phyloP scores from a whole-genome alignment of 345 rosid genomes.

The Kernera saxatilis region DNA sequence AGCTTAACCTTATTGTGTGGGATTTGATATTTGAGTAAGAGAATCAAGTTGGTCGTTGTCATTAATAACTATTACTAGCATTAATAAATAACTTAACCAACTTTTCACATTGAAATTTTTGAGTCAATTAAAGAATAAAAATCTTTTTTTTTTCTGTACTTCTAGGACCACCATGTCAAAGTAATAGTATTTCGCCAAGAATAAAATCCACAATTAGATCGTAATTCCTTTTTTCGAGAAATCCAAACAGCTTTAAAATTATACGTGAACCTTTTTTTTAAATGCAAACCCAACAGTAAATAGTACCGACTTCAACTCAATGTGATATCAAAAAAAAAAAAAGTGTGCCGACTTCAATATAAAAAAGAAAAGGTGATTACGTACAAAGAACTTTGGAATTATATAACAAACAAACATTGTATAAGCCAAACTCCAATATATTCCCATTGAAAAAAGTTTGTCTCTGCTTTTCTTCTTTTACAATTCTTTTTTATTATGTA shows the following conservation, averaged over 20 bases:
- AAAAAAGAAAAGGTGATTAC: background rate
- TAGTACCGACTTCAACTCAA: background rate
- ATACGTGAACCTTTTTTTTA: background rate
- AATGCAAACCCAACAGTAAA: background rate
- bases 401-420: background rate
- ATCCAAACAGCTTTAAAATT: background rate
- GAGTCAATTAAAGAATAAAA: background rate
- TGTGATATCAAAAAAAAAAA: background rate
- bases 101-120: background rate
- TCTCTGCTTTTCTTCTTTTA: background rate
- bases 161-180: background rate
- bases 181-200: background rate
- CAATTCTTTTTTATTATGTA: background rate
- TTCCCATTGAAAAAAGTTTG: conserved; percentile 4
- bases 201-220: background rate
- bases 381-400: background rate
- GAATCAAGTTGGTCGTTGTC: background rate
- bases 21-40: background rate
- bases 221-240: background rate
- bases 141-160: background rate
- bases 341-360: background rate
- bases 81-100: background rate
- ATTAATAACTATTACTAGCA: background rate
- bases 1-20: background rate
- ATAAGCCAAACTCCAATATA: conserved; percentile 16